Conservation (phyloP, 2,329 filamentous ascomycete genomes). For the Fusarium clavum region DNA sequence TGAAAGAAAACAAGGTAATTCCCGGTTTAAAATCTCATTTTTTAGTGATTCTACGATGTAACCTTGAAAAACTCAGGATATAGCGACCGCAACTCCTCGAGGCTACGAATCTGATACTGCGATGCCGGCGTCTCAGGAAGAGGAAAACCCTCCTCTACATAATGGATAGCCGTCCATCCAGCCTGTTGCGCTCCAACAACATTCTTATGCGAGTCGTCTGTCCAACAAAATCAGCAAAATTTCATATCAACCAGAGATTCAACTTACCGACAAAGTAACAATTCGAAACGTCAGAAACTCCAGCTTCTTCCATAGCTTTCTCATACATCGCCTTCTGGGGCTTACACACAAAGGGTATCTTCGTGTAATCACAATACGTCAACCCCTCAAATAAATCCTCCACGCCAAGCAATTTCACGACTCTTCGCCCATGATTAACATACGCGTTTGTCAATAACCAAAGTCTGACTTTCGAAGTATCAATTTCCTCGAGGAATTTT, state of each 20-base stretch:
- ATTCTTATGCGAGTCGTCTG: conserved; percentile 89
- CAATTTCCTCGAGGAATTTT: conserved; percentile 81
- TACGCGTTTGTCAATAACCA: conserved; percentile 99
- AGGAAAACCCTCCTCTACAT: conserved; percentile 80
- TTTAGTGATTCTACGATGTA: background rate
- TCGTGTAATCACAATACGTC: conserved; percentile 91
- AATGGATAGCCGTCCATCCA: conserved; percentile 87
- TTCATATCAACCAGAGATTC: rapidly evolving
- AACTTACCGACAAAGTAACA: conserved; percentile 91
- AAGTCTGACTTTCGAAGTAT: conserved; percentile 82
- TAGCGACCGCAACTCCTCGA: conserved; percentile 79
- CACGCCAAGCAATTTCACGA: conserved; percentile 81
- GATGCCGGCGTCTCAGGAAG: conserved; percentile 73
- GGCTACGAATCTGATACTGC: conserved; percentile 77
- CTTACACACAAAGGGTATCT: conserved; percentile 83
- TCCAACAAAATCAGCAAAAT: background rate
- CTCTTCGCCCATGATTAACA: conserved; percentile 83
- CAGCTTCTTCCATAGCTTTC: conserved; percentile 89
- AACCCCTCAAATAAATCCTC: conserved; percentile 94
- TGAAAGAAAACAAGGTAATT: background rate
- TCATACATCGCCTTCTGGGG: conserved; percentile 83
- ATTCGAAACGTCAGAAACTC: conserved; percentile 68
- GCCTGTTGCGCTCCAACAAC: conserved; percentile 80
- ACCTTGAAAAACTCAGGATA: conserved; percentile 88
- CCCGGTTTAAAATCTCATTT: rapidly evolving